These are phyloP conservation scores for Zostera marina DNA, from an alignment of 116 monocot species.

Conservation along the genomic window DNA sequence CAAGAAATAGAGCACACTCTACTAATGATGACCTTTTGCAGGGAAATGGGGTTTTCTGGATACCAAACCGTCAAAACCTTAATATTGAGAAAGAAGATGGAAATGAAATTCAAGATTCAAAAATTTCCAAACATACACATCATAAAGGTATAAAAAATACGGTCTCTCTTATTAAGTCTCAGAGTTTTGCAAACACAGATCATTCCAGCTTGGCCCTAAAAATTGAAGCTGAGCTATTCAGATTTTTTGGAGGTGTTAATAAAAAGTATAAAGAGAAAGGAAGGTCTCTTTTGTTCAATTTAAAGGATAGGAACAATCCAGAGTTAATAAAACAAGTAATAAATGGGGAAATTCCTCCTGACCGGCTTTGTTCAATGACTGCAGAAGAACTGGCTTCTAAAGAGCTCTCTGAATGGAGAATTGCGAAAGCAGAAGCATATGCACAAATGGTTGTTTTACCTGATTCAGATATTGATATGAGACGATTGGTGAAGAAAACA, in stretches of 20 bases:
- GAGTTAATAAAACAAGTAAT: conserved; percentile 62
- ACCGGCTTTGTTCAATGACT: conserved; percentile 77
- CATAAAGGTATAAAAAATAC: conserved; percentile 6
- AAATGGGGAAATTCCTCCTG: conserved; percentile 57
- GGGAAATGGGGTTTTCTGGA: conserved; percentile 80
- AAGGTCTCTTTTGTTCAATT: conserved; percentile 86
- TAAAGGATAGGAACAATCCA: conserved; percentile 84
- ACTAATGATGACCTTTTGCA: conserved; percentile 84
- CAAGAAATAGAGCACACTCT: conserved; percentile 8
- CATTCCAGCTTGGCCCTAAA: conserved; percentile 31
- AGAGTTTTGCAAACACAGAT: conserved; percentile 17
- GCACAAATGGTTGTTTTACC: conserved; percentile 77
- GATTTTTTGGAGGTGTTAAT: conserved; percentile 76
- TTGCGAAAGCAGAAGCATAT: conserved; percentile 89
- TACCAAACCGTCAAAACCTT: conserved; percentile 28
- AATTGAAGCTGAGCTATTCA: conserved; percentile 92
- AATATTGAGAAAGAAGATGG: conserved; percentile 13
- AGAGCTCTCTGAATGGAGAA: conserved; percentile 80
- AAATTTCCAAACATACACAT: conserved; percentile 30
- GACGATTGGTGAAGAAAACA: conserved; percentile 84
- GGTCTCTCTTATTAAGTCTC: conserved; percentile 9
- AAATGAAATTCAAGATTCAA: conserved; percentile 11
- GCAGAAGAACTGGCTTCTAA: conserved; percentile 95
- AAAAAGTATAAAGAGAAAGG: conserved; percentile 98
- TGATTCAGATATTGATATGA: conserved; percentile 51